phyloP scores from a whole-genome alignment of 2,329 filamentous ascomycete species.

The Aspergillus fijiensis region DNA sequence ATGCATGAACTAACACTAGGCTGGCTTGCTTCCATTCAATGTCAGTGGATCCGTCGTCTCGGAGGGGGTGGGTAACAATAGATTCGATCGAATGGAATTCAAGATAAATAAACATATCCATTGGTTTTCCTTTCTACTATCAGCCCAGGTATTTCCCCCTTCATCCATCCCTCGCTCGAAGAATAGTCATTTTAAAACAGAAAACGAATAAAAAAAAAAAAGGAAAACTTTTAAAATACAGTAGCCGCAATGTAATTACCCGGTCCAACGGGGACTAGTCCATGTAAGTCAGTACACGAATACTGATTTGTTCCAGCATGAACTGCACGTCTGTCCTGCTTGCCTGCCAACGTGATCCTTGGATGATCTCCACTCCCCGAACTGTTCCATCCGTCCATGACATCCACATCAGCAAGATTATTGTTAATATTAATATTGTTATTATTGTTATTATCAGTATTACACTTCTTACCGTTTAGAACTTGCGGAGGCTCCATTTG shows the following conservation, averaged over 20 bases:
- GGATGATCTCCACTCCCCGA: slow-evolving; percentile 19
- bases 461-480: slow-evolving; percentile 11
- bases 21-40: not conserved
- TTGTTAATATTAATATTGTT: not conserved
- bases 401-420: not conserved
- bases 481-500: slow-evolving; percentile 10
- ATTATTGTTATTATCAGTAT: not conserved
- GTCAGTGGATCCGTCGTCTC: not conserved
- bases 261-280: slow-evolving; percentile 17
- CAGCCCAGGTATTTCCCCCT: not conserved
- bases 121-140: not conserved
- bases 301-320: not conserved
- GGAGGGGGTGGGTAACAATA: not conserved
- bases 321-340: slow-evolving; percentile 9
- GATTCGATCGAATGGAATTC: not conserved
- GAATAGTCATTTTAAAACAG: not conserved
- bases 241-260: slow-evolving; percentile 15
- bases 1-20: slow-evolving; percentile 12
- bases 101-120: not conserved
- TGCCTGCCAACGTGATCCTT: slow-evolving; percentile 21
- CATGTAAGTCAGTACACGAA: not conserved
- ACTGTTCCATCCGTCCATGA: slow-evolving; percentile 5
- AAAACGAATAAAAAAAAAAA: slow-evolving; percentile 3
- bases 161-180: not conserved
- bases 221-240: slow-evolving; percentile 6